Conservation (phyloP, 2,329 filamentous ascomycete genomes). For the Fusarium ambrosium region DNA sequence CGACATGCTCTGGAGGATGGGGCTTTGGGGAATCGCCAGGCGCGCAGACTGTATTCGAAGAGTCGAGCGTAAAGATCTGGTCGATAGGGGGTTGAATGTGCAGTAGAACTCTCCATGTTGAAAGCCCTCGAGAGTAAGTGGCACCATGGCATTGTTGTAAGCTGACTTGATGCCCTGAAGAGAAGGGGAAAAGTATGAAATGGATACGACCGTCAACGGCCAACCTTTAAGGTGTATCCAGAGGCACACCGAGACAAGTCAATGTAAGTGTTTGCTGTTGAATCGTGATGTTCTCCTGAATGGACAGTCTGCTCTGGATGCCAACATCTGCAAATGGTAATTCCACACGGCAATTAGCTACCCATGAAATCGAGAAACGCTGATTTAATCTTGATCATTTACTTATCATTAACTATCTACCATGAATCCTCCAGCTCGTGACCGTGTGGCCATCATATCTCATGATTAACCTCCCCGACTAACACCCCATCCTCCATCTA, state of each 20-base stretch:
- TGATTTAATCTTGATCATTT: conserved; percentile 15
- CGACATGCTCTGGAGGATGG: conserved; percentile 71
- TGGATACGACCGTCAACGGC: background rate
- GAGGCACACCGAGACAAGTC: background rate
- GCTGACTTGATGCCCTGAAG: background rate
- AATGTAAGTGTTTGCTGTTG: background rate
- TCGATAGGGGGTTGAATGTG: conserved; percentile 37
- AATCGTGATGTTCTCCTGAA: background rate
- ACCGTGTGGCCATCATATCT: conserved; percentile 35
- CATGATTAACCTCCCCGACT: conserved; percentile 23
- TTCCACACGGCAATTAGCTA: background rate
- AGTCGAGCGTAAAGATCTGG: conserved; percentile 46
- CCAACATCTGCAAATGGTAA: background rate
- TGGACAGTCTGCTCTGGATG: background rate
- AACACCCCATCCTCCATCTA: conserved; percentile 1
- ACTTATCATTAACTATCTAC: conserved; percentile 37
- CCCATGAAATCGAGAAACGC: background rate
- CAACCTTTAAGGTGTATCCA: background rate
- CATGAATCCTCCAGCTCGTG: conserved; percentile 14
- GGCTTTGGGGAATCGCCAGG: conserved; percentile 35
- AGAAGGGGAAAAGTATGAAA: background rate
- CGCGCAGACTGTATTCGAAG: conserved; percentile 37
- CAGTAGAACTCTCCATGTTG: background rate
- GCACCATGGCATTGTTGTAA: background rate
- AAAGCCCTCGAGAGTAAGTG: background rate